Base-by-base conservation (phyloP, 352 stramenopile species). In the Globisporangium recalcitrans region DNA sequence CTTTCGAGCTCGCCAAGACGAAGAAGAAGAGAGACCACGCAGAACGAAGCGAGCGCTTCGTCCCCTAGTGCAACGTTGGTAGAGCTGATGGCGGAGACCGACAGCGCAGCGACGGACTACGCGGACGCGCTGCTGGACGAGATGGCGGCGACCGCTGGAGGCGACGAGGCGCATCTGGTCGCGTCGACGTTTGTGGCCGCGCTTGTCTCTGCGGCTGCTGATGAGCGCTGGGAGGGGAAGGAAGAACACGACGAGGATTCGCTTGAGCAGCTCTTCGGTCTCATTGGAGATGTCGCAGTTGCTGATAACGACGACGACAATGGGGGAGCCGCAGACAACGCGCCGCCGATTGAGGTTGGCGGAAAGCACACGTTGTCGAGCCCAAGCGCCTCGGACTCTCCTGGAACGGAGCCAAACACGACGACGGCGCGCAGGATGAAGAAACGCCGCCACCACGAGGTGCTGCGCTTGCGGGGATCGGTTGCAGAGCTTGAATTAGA, bases 381-480 rank as follows among this genome's bases (percentile, higher is more conserved):
- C 10, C 38, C 38, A 16, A 19, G 16, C 19, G 38, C 38, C 1
- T 46, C 5, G 38, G 8, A 5, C 38, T 46, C 38, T n/a, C 16
- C 14, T 11, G 16, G 5, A 46, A 21, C 16, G n/a, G 38, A 46
- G 9, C 16, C 16, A 5, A 21, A 6, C 27, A 31, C 6, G 16
- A 46, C 16, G 38, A 38, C 11, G 32, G 10, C 16, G 16, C 14
- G 38, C 4, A 44, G 21, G 36, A n/a, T 8, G 5, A 46, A 46
- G 11, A 52, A 61, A 13, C 55, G 55, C 11, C 40, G 40, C 4
- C 29, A 34, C 55, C 27, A 61, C 19, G 55, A 61, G 13, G 26
- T 61, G 19, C 26, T 61, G 55, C 55, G 42, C 1, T n/a, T 53
- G 55, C 24, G 27, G n/a, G 26, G 53, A 31, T 24, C 40, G 1